Evolutionary conservation across 2,329 filamentous ascomycete species (phyloP).

Genomic region (Xenosphaeropsis pyriputrescens): DNA sequence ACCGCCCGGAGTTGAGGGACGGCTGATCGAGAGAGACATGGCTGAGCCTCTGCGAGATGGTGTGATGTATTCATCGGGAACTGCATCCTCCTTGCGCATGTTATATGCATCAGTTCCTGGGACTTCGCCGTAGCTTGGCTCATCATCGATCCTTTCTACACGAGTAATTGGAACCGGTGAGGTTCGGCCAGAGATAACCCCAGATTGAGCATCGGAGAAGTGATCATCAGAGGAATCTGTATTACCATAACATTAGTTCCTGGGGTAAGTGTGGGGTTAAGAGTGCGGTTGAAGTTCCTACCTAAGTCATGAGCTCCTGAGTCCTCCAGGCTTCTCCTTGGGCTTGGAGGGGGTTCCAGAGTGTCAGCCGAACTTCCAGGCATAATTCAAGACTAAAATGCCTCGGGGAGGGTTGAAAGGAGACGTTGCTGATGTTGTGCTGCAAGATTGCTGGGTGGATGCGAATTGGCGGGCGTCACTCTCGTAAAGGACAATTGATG

Average conservation of each 20-base stretch:
- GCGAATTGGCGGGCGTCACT: background rate
- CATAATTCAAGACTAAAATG: slow-evolving; percentile 6
- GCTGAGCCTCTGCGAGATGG: no score
- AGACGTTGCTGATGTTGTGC: no score
- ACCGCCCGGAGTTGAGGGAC: slow-evolving; percentile 11
- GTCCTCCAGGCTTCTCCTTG: slow-evolving; percentile 29
- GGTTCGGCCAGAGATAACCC: slow-evolving; percentile 23
- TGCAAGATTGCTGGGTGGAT: no score
- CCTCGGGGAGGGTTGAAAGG: no score
- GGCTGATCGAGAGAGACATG: background rate
- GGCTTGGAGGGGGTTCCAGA: slow-evolving; percentile 21
- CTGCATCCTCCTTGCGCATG: slow-evolving; percentile 39
- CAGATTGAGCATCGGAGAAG: slow-evolving; percentile 52
- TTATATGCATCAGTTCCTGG: slow-evolving; percentile 43
- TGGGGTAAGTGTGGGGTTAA: background rate
- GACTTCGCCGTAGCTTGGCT: slow-evolving; percentile 44
- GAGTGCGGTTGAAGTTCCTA: slow-evolving; percentile 12
- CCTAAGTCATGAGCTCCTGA: slow-evolving; percentile 46
- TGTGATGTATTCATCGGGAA: slow-evolving; percentile 33
- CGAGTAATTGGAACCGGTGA: slow-evolving; percentile 43
- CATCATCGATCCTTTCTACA: slow-evolving; percentile 42
- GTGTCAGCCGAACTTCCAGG: slow-evolving; percentile 20
- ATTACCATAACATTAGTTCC: slow-evolving; percentile 21
- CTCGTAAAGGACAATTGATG: background rate
- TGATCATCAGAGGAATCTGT: slow-evolving; percentile 52